Conservation (phyloP, 225 moss, liverwort and hornwort species). For the Ulota crispa region DNA sequence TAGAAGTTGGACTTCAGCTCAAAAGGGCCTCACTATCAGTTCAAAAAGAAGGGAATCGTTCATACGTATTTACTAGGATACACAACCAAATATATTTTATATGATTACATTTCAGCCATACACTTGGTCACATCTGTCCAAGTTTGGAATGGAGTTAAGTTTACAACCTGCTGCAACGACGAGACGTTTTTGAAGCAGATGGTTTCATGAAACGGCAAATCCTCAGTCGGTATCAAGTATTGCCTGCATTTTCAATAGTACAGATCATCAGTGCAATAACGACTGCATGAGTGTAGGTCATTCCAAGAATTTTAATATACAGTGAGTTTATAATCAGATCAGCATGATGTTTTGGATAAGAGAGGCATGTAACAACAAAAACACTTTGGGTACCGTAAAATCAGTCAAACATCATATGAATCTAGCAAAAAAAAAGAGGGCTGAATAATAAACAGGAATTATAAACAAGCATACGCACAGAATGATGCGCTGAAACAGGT, state of each 20-base stretch:
- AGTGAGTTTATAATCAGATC: neutral
- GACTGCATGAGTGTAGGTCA: neutral
- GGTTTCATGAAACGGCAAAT: constrained; percentile 73
- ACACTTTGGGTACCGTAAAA: neutral
- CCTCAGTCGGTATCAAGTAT: constrained; percentile 64
- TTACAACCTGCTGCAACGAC: constrained; percentile 65
- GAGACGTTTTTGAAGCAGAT: constrained; percentile 75
- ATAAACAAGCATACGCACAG: constrained; percentile 32
- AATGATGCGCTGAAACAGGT: constrained; percentile 47
- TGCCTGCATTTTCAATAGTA: constrained; percentile 41
- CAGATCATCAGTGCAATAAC: constrained; percentile 9
- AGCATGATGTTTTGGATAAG: neutral
- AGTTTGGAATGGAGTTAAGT: neutral
- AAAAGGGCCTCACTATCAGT: neutral
- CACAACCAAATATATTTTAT: neutral
- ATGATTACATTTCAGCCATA: neutral
- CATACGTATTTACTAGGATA: neutral
- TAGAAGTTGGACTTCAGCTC: neutral
- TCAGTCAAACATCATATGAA: neutral
- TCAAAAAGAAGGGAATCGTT: neutral
- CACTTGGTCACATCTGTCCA: neutral
- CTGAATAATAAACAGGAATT: neutral
- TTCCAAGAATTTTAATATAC: neutral
- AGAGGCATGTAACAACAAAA: neutral
- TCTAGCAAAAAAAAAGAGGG: neutral